Evolutionary conservation across 306 rosid genomes (phyloP).

Genomic region (Betula pendula): DNA sequence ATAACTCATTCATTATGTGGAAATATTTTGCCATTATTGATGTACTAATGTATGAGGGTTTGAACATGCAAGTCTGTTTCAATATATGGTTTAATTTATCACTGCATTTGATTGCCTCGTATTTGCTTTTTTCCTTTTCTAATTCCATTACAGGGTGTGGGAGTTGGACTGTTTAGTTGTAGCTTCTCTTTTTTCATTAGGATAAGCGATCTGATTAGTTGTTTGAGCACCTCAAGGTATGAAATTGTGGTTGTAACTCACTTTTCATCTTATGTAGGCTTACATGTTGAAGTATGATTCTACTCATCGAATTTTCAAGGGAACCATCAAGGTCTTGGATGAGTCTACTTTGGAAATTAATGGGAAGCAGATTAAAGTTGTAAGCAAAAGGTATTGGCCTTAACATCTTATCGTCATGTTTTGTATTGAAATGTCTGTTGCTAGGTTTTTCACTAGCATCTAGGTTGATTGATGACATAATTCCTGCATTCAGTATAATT

Average conservation of each 20-base stretch:
- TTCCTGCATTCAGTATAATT: not conserved
- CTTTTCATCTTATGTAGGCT: constrained; percentile 53
- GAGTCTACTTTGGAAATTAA: constrained; percentile 80
- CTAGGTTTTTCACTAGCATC: not conserved
- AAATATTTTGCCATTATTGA: not conserved
- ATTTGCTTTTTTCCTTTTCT: not conserved
- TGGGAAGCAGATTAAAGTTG: constrained; percentile 81
- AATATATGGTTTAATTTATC: not conserved
- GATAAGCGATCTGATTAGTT: not conserved
- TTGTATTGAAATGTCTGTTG: constrained; percentile 16
- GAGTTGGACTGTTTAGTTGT: not conserved
- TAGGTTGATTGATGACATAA: not conserved
- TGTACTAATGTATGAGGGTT: not conserved
- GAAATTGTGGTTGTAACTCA: not conserved
- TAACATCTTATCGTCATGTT: constrained; percentile 17
- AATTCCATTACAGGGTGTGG: not conserved
- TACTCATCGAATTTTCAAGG: constrained; percentile 82
- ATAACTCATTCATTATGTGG: not conserved
- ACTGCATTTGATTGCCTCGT: not conserved
- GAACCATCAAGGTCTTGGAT: constrained; percentile 62
- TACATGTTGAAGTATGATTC: constrained; percentile 97
- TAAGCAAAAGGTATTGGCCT: constrained; percentile 60
- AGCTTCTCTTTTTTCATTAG: not conserved
- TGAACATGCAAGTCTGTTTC: not conserved
- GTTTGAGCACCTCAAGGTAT: not conserved